Evolutionary conservation across 441 rosid genomes (phyloP), one percentile per base, ranked within the genome.

Genomic region (Theobroma grandiflorum): DNA sequence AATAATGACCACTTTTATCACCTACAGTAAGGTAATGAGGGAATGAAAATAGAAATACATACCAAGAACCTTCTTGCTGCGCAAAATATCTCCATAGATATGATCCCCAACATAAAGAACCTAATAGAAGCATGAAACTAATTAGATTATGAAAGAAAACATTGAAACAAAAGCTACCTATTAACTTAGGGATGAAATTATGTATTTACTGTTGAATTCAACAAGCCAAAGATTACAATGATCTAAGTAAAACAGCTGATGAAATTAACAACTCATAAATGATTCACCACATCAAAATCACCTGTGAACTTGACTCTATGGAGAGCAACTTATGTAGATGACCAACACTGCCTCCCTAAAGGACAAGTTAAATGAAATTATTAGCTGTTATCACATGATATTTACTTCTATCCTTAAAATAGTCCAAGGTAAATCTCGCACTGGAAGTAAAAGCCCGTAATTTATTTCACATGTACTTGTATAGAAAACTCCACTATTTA

Each of bases 71-170:
- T 95, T 95, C 88, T 95, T 95, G 94, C 99, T 94, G 85, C 97
- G 98, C 82, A 95, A 83, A 76, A 97, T 97, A 85, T 97, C 99
- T 83, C 99, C 99, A 67, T 97, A 97, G 82, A 97, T 95, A 86
- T 97, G 99, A 86, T 97, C 99, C 26, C 99, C 99, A 77, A 95
- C 99, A 83, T 97, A 95, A 79, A 97, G 97, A 84, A 94, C 99
- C 99, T 97, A 81, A 68, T 67, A 74, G 38, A 78, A 77, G 3
- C 62, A 59, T 7, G 61, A 55, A 50, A 55, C 64, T 77, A 71
- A 80, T 82, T 40, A 82, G 66, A 74, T 68, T 74, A 35, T 69
- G 14, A 53, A 53, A 6, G 26, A 75, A 62, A 61, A 57, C 53
- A 74, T 8, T 26, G 22, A 59, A 75, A 61, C 16, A 43, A 45